Evolutionary conservation across 2,329 filamentous ascomycete species (phyloP).

Genomic region (Aspergillus sp.): DNA sequence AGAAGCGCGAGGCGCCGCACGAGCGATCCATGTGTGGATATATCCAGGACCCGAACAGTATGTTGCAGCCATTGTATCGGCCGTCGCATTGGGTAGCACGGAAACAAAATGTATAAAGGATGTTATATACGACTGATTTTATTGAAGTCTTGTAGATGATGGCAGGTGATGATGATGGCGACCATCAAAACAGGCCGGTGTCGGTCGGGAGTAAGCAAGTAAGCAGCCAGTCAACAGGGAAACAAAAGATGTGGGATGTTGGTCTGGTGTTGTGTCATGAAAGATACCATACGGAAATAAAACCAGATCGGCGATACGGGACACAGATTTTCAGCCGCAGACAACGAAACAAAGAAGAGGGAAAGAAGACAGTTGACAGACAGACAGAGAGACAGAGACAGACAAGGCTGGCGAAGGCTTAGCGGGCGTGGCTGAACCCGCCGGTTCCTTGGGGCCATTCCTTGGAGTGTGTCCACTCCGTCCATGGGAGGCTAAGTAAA

Average conservation of each 20-base stretch:
- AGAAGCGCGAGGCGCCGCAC: slow-evolving; percentile 61
- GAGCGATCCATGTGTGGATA: slow-evolving; percentile 67
- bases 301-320: slow-evolving; percentile 9
- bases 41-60: slow-evolving; percentile 79
- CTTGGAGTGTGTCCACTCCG: neutral
- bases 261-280: slow-evolving; percentile 1
- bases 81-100: slow-evolving; percentile 84
- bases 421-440: slow-evolving; percentile 22
- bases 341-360: too few species aligned
- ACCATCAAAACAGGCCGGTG: too few species aligned
- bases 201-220: too few species aligned
- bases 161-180: too few species aligned
- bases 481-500: slow-evolving; percentile 4
- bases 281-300: slow-evolving; percentile 3
- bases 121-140: neutral
- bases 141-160: neutral
- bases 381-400: slow-evolving; percentile 17
- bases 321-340: slow-evolving; percentile 22
- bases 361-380: slow-evolving; percentile 10
- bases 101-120: slow-evolving; percentile 51
- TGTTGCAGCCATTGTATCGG: slow-evolving; percentile 80
- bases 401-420: slow-evolving; percentile 17
- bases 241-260: too few species aligned
- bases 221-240: too few species aligned
- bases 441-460: slow-evolving; percentile 15